Conservation (phyloP, 768 basidiomycete species). For the Hirschioporus abietinus region DNA sequence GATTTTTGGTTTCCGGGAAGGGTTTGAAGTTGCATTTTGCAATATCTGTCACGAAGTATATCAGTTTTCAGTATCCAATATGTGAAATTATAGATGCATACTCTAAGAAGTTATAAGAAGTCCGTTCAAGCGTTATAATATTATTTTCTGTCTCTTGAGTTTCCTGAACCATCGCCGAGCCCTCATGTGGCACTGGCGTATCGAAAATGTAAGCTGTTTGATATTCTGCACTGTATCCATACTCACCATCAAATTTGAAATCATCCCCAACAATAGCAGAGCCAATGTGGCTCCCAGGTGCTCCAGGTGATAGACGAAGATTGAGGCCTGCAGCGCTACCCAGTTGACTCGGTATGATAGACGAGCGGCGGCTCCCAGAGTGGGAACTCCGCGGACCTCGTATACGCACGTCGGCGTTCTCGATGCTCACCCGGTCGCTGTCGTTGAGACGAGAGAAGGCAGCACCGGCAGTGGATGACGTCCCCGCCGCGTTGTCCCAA, state of each 20-base stretch:
- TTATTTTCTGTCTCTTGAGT: slow-evolving; percentile 54
- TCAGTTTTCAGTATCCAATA: slow-evolving; percentile 12
- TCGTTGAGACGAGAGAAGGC: slow-evolving; percentile 26
- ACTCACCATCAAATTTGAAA: slow-evolving; percentile 61
- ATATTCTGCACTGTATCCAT: slow-evolving; percentile 9
- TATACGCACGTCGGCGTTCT: slow-evolving; percentile 46
- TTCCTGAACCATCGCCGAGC: slow-evolving; percentile 29
- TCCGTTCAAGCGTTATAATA: slow-evolving; percentile 59
- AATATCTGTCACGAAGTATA: slow-evolving; percentile 45
- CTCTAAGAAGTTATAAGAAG: slow-evolving; percentile 80
- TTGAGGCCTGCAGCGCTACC: slow-evolving; percentile 32
- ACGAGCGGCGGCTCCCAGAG: slow-evolving; percentile 36
- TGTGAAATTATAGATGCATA: slow-evolving; percentile 26
- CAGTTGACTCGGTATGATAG: slow-evolving; percentile 43
- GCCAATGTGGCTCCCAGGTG: slow-evolving; percentile 25
- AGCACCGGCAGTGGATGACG: slow-evolving; percentile 44
- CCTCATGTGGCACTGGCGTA: slow-evolving; percentile 24
- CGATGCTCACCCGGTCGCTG: slow-evolving; percentile 44
- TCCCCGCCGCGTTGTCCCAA: slow-evolving; percentile 74
- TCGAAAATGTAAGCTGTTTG: slow-evolving; percentile 17
- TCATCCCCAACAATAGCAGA: slow-evolving; percentile 50
- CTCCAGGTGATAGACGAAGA: slow-evolving; percentile 46
- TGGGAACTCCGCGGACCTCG: slow-evolving; percentile 40
- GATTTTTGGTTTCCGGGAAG: slow-evolving; percentile 41
- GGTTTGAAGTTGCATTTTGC: slow-evolving; percentile 67